Conservation (phyloP, 2,329 filamentous ascomycete genomes). For the Clarireedia paspali region DNA sequence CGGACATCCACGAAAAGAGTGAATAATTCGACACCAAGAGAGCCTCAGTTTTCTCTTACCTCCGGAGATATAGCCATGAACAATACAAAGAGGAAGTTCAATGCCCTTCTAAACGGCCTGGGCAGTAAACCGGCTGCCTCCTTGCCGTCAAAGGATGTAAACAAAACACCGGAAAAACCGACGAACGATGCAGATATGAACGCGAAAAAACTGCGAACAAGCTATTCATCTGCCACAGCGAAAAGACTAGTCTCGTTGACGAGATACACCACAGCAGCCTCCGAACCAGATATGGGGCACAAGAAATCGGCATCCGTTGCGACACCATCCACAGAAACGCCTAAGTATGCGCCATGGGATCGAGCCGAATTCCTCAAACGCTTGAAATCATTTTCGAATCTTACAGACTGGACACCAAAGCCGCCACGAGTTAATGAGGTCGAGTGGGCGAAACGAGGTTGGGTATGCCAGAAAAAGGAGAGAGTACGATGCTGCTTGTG, state of each 20-base stretch:
- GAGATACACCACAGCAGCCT: background rate
- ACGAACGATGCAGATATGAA: conserved; percentile 16
- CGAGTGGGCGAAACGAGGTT: conserved; percentile 89
- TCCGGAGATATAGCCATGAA: conserved; percentile 43
- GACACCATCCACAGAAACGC: conserved; percentile 29
- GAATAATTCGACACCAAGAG: background rate
- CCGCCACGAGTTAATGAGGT: conserved; percentile 80
- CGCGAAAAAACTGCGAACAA: conserved; percentile 27
- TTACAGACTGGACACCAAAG: conserved; percentile 91
- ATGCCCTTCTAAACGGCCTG: conserved; percentile 62
- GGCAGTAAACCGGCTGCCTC: conserved; percentile 41
- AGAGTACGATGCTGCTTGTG: conserved; percentile 82
- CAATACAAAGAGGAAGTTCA: conserved; percentile 78
- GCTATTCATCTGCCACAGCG: conserved; percentile 11
- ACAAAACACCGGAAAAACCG: conserved; percentile 32
- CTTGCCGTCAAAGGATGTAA: conserved; percentile 30
- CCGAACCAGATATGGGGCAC: conserved; percentile 13
- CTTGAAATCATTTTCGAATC: conserved; percentile 80
- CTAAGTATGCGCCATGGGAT: conserved; percentile 81
- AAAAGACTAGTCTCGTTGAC: conserved; percentile 4
- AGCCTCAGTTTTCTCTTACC: background rate
- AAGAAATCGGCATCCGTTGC: conserved; percentile 22
- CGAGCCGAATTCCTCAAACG: conserved; percentile 73
- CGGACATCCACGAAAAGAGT: background rate
- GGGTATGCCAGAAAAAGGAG: conserved; percentile 77